Percentiles rank a stretch among this genome's conserved stretches.
phyloP scores from a whole-genome alignment of 225 moss, liverwort and hornwort species.

The Takakia lepidozioides region DNA sequence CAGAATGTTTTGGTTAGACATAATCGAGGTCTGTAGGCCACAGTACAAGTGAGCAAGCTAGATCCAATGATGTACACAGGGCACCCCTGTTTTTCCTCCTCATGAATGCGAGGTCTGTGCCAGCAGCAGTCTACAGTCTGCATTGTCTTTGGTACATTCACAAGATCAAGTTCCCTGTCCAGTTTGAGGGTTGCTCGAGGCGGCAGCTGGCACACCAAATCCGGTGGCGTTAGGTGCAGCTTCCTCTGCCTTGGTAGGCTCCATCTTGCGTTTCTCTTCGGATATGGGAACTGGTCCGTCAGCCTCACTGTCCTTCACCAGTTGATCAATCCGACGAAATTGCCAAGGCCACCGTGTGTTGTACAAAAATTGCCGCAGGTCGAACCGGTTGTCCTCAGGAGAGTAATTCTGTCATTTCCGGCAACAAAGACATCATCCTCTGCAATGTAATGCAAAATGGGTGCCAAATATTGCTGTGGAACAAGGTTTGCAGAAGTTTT shows the following conservation, averaged over 20 bases:
- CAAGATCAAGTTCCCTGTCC: constrained; percentile 21
- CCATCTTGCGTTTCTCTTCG: constrained; percentile 8
- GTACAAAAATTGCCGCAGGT: constrained; percentile 80
- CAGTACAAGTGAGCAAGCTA: too few relatives aligned
- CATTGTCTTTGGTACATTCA: too few relatives aligned
- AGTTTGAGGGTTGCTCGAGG: constrained; percentile 48
- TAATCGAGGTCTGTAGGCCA: too few relatives aligned
- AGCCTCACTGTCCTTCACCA: constrained; percentile 40
- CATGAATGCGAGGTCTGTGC: too few relatives aligned
- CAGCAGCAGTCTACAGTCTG: too few relatives aligned
- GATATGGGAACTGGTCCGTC: constrained; percentile 11
- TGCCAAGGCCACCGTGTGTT: constrained; percentile 94
- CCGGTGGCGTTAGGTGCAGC: constrained; percentile 34
- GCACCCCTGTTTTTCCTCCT: too few relatives aligned
- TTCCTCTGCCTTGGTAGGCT: constrained; percentile 50
- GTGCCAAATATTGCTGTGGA: too few relatives aligned
- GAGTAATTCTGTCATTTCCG: constrained; percentile 50
- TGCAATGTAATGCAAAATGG: constrained; percentile 84
- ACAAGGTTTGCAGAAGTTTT: too few relatives aligned
- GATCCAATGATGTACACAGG: too few relatives aligned
- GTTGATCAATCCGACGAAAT: constrained; percentile 67
- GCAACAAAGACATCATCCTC: constrained; percentile 28
- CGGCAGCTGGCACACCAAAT: constrained; percentile 63
- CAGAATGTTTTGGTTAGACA: too few relatives aligned
- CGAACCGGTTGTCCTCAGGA: constrained; percentile 82